Evolutionary conservation across 352 stramenopile genomes (phyloP).

Genomic region (Globisporangium nunn): DNA sequence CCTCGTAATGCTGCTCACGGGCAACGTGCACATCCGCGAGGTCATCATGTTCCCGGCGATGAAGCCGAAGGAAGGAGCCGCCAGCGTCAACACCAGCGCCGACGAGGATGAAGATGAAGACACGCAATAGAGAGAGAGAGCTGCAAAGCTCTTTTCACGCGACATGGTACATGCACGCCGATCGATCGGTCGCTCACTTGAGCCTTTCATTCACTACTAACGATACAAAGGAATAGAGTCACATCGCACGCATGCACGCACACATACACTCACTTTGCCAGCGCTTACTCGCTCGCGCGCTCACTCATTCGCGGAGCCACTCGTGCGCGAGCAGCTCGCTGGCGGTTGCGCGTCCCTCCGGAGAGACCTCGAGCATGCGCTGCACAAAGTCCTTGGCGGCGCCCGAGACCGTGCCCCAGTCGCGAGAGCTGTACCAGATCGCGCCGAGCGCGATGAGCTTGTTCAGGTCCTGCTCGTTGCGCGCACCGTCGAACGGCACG

Average conservation of each 20-base stretch:
- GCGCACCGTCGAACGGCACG: slow-evolving; percentile 49
- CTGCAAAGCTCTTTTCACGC: neutral
- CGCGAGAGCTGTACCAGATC: slow-evolving; percentile 88
- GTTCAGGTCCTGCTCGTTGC: slow-evolving; percentile 42
- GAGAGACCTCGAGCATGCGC: slow-evolving; percentile 82
- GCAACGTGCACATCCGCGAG: slow-evolving; percentile 98
- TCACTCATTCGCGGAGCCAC: slow-evolving; percentile 28
- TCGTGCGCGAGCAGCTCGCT: slow-evolving; percentile 44
- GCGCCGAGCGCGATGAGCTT: slow-evolving; percentile 88
- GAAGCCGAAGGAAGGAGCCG: slow-evolving; percentile 77
- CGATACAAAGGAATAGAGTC: slow-evolving; percentile 1
- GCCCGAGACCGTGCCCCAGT: slow-evolving; percentile 76
- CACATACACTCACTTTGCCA: neutral
- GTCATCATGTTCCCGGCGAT: slow-evolving; percentile 99
- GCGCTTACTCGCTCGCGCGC: too few species aligned
- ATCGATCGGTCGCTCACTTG: too few species aligned
- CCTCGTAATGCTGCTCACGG: slow-evolving; percentile 97
- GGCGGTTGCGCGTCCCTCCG: slow-evolving; percentile 53
- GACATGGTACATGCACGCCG: too few species aligned
- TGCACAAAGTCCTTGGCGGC: slow-evolving; percentile 85
- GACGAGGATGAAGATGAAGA: too few species aligned
- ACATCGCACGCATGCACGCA: neutral
- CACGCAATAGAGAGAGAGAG: neutral
- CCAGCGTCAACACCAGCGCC: neutral
- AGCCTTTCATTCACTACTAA: too few species aligned